Base-by-base conservation (phyloP, 495 filamentous ascomycete genomes). In the Collariella sp. region DNA sequence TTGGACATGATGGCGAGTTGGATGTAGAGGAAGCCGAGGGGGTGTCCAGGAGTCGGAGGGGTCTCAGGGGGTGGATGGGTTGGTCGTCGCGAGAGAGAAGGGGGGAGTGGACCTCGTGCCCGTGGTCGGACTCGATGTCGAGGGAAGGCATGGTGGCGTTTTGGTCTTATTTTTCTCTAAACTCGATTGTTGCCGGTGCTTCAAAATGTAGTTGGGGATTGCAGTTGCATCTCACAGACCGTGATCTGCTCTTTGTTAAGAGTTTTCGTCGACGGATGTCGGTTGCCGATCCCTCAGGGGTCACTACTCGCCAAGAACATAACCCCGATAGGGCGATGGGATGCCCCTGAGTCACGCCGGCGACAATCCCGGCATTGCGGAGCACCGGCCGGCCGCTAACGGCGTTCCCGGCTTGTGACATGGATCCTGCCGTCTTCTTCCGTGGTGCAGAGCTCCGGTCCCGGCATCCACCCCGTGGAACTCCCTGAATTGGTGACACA, bases 1-100 rank as follows among this genome's bases (percentile, higher is more conserved):
- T 84, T 83, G 22, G 79, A 74, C 73, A 84, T 81, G 59, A 84
- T 82, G 10, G 79, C 78, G 67, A 70, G 59, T 57, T 76, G 66
- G 33, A 76, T 75, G 69, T 68, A 74, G n/a, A 65, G 1, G 56
- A 76, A 76, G 18, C 70, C 66, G 0, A 52, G 54, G 3, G 68
- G 72, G 68, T 20, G 58, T 59, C 71, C 71, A 74, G 10, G 43
- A 59, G 5, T 65, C 66, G n/a, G n/a, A n/a, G n/a, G n/a, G n/a
- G 3, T 67, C 62, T 3, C 64, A 55, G 1, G 63, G 66, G 58
- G 29, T 81, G 63, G 5, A 80, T 64, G 2, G 62, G 62, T 13
- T 62, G 62, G 26, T 64, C 59, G 13, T 62, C 54, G 23, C 59
- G 54, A 0, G 47, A 16, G n/a, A 5, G 19, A 36, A 11, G 19